These are phyloP conservation scores for Warburgia ugandensis DNA, from an alignment of 164 flowering plant species.

Conservation along the genomic window DNA sequence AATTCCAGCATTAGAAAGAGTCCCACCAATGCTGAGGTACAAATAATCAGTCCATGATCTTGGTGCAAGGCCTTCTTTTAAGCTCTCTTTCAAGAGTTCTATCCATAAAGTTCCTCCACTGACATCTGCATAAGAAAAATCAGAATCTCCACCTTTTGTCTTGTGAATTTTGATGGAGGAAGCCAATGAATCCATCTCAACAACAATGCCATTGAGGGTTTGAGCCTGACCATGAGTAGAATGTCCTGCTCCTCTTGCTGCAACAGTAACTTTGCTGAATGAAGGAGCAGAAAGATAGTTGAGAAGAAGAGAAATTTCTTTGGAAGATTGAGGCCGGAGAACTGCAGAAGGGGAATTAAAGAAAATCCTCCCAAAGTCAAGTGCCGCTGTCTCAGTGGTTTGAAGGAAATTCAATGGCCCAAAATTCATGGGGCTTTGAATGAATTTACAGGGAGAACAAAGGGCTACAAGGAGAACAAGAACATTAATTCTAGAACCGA, in stretches of 20 bases:
- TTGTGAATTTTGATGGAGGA: slow-evolving; percentile 18
- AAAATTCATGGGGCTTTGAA: slow-evolving; percentile 31
- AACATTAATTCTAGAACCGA: slow-evolving; percentile 17
- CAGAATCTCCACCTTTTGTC: slow-evolving; percentile 5
- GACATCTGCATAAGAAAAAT: slow-evolving; percentile 31
- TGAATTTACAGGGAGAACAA: slow-evolving; percentile 25
- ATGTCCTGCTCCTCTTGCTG: slow-evolving; percentile 36
- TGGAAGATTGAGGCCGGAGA: slow-evolving; percentile 21
- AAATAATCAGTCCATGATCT: slow-evolving; percentile 46
- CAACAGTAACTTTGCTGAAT: slow-evolving; percentile 24
- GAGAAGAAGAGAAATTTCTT: slow-evolving; percentile 27
- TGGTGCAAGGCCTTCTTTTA: slow-evolving; percentile 34
- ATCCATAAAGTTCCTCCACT: slow-evolving; percentile 39
- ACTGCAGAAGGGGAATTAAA: slow-evolving; percentile 28
- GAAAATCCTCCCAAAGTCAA: slow-evolving; percentile 28
- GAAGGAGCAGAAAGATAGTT: slow-evolving; percentile 19
- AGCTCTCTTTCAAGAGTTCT: slow-evolving; percentile 26
- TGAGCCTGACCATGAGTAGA: slow-evolving; percentile 37
- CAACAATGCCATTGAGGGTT: slow-evolving; percentile 30
- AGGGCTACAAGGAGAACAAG: slow-evolving; percentile 21
- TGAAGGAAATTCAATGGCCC: slow-evolving; percentile 22
- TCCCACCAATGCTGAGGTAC: slow-evolving; percentile 37
- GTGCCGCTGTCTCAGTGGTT: slow-evolving; percentile 18
- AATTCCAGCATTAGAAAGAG: slow-evolving; percentile 44
- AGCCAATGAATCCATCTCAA: slow-evolving; percentile 32